A percentile compares a stretch with the other conserved stretches of the same genome.
Evolutionary conservation across 306 rosid genomes (phyloP).

Genomic region (Ziziphus jujuba): DNA sequence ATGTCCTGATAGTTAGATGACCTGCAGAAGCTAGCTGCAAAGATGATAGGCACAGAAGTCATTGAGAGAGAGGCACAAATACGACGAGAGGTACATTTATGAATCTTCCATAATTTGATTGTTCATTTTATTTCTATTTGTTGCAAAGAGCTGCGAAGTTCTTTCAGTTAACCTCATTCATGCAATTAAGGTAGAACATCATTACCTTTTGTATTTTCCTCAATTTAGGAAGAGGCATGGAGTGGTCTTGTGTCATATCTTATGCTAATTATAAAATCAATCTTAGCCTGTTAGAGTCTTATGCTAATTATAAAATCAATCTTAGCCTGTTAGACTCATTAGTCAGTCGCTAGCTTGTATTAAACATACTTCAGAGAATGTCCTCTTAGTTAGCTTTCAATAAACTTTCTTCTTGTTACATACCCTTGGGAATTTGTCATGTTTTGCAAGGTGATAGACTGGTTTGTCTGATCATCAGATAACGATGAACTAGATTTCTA

Average conservation of each 20-base stretch:
- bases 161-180: neutral
- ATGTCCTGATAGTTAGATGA: slow-evolving; percentile 32
- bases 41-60: slow-evolving; percentile 24
- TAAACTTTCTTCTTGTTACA: too few species aligned
- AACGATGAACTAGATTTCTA: neutral
- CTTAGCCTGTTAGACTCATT: neutral
- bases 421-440: too few species aligned
- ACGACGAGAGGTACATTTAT: slow-evolving; percentile 52
- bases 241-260: neutral
- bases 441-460: neutral
- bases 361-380: too few species aligned
- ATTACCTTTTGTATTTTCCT: neutral
- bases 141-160: neutral
- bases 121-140: neutral
- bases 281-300: neutral
- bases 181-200: slow-evolving; percentile 1
- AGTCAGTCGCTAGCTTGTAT: too few species aligned
- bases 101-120: neutral
- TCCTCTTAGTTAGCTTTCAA: too few species aligned
- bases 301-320: neutral
- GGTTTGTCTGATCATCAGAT: neutral
- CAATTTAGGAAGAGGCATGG: neutral
- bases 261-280: neutral
- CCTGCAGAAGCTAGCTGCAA: slow-evolving; percentile 52
- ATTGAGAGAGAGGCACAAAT: slow-evolving; percentile 48